Percentiles rank a stretch among this genome's conserved stretches.
phyloP scores from a whole-genome alignment of 495 filamentous ascomycete genomes.

The Penicillium turbatum region DNA sequence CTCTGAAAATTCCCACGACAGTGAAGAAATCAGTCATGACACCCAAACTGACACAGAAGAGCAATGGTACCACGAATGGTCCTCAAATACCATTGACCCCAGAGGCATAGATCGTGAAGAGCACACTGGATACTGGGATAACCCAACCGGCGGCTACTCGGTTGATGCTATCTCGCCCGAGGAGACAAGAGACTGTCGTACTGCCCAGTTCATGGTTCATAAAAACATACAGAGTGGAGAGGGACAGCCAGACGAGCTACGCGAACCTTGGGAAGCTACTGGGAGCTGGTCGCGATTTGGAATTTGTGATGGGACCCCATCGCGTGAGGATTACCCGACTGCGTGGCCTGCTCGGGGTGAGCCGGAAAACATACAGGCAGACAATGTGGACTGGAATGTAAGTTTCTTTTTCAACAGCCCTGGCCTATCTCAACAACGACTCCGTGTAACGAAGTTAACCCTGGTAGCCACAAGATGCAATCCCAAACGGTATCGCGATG shows the following conservation, averaged over 20 bases:
- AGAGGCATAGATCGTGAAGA: background rate
- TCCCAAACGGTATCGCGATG: conserved; percentile 17
- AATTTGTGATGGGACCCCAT: conserved; percentile 20
- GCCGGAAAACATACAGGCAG: background rate
- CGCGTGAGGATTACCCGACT: conserved; percentile 9
- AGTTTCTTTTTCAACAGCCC: background rate
- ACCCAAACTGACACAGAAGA: background rate
- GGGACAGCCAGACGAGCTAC: conserved; percentile 15
- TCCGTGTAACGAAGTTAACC: too few relatives aligned
- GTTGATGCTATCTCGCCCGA: conserved; percentile 19
- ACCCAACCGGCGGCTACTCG: conserved; percentile 22
- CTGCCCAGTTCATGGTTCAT: conserved; percentile 23
- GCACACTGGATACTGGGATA: conserved; percentile 15
- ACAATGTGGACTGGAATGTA: conserved; percentile 12
- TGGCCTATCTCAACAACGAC: too few relatives aligned
- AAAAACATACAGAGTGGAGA: conserved; percentile 6
- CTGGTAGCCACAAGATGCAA: too few relatives aligned
- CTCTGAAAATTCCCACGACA: background rate
- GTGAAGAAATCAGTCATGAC: background rate
- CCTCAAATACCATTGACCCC: background rate
- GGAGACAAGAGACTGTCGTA: conserved; percentile 30
- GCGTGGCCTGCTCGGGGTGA: conserved; percentile 17
- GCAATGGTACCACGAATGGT: conserved; percentile 9
- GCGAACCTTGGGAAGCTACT: conserved; percentile 22
- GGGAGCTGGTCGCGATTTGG: conserved; percentile 28